Percentiles rank a stretch among this genome's conserved stretches.
Evolutionary conservation across 2,329 filamentous ascomycete species (phyloP).

Genomic region (Macrophomina tecta): DNA sequence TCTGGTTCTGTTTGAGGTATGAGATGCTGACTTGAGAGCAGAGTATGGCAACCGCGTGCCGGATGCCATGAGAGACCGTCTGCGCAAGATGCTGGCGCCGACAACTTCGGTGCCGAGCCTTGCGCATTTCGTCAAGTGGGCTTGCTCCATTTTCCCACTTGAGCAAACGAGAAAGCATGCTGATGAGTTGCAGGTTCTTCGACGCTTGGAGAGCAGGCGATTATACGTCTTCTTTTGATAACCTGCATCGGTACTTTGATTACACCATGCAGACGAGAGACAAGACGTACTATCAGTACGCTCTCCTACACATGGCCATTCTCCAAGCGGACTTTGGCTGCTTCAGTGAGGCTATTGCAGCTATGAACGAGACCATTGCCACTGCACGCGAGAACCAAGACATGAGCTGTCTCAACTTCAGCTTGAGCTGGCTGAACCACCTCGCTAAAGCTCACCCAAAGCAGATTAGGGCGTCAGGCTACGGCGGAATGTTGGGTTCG

Average conservation of each 20-base stretch:
- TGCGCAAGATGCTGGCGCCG: constrained; percentile 71
- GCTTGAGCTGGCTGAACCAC: constrained; percentile 93
- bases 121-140: constrained; percentile 74
- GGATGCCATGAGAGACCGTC: constrained; percentile 71
- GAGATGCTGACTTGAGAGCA: constrained; percentile 39
- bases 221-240: constrained; percentile 87
- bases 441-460: constrained; percentile 85
- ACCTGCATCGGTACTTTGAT: constrained; percentile 93
- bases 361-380: constrained; percentile 93
- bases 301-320: constrained; percentile 88
- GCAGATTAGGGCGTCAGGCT: constrained; percentile 72
- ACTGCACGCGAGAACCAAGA: constrained; percentile 95
- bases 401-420: constrained; percentile 90
- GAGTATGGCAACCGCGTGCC: constrained; percentile 80
- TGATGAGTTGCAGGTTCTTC: constrained; percentile 67
- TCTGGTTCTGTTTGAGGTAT: too few species aligned
- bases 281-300: constrained; percentile 90
- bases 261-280: constrained; percentile 89
- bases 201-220: constrained; percentile 93
- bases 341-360: constrained; percentile 84
- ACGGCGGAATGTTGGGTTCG: constrained; percentile 74
- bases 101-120: constrained; percentile 73
- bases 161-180: neutral
- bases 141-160: neutral
- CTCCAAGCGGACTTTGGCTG: constrained; percentile 96